These are phyloP conservation scores for Sutorius australiensis DNA, from an alignment of 768 basidiomycete species.

Conservation along the genomic window DNA sequence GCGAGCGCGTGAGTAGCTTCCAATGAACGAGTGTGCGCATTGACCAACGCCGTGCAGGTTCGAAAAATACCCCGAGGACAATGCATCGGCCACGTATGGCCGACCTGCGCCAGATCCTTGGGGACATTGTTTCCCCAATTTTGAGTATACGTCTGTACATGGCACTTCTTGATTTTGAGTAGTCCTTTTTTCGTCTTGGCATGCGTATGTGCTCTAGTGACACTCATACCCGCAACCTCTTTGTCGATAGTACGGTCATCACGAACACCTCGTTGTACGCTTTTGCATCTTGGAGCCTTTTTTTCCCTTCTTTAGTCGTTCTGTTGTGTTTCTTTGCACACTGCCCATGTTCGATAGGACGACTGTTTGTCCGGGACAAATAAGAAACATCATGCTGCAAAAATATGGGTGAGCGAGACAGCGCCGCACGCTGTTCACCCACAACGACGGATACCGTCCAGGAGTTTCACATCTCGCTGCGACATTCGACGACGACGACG, in stretches of 20 bases:
- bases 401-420: constrained; percentile 27
- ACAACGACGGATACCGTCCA: constrained; percentile 20
- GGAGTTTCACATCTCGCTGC: background rate
- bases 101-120: constrained; percentile 52
- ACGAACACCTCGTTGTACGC: constrained; percentile 10
- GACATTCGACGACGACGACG: constrained; percentile 2
- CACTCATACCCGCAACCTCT: constrained; percentile 12
- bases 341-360: constrained; percentile 8
- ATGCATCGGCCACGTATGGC: constrained; percentile 59
- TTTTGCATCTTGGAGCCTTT: background rate
- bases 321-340: constrained; percentile 2
- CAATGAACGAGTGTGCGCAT: background rate
- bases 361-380: constrained; percentile 32
- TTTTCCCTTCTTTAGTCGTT: background rate
- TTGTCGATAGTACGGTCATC: constrained; percentile 4
- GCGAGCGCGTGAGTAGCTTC: constrained; percentile 74
- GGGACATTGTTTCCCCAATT: constrained; percentile 72
- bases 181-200: background rate
- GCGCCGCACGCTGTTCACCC: constrained; percentile 23
- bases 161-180: constrained; percentile 7
- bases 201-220: constrained; percentile 12
- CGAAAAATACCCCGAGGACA: constrained; percentile 75
- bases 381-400: constrained; percentile 36
- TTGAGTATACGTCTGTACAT: constrained; percentile 60
- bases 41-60: constrained; percentile 43